A percentile compares a stretch with the other conserved stretches of the same genome.
Conservation (phyloP, 2,329 filamentous ascomycete genomes). For the Calonectria pseudoreteaudii region DNA sequence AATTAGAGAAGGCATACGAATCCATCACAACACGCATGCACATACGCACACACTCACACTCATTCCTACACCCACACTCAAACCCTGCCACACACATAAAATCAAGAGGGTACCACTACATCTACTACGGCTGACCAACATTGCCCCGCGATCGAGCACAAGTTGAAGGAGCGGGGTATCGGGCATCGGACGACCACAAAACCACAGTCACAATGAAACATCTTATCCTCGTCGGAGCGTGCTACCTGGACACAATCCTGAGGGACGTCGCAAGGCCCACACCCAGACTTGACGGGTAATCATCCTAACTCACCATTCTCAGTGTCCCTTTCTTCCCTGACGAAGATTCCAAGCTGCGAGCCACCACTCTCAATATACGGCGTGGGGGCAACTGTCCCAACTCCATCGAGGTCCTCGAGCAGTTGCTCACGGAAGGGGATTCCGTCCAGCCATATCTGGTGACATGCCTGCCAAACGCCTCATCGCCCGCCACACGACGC, state of each 20-base stretch:
- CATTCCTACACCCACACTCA: background rate
- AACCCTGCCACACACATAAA: background rate
- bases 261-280: conserved; percentile 58
- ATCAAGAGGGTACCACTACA: background rate
- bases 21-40: background rate
- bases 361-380: conserved; percentile 67
- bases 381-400: conserved; percentile 82
- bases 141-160: background rate
- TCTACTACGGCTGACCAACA: background rate
- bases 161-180: background rate
- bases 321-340: conserved; percentile 75
- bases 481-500: conserved; percentile 62
- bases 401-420: conserved; percentile 76
- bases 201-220: conserved; percentile 57
- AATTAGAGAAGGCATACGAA: background rate
- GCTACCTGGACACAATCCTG: conserved; percentile 78
- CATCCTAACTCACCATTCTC: conserved; percentile 34
- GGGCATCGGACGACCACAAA: background rate
- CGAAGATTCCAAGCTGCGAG: conserved; percentile 80
- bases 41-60: background rate
- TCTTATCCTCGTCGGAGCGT: conserved; percentile 74
- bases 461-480: conserved; percentile 64
- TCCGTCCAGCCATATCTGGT: conserved; percentile 57
- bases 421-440: conserved; percentile 60
- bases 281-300: background rate